Conservation (phyloP, 495 filamentous ascomycete genomes). For the Tuber calosporum region DNA sequence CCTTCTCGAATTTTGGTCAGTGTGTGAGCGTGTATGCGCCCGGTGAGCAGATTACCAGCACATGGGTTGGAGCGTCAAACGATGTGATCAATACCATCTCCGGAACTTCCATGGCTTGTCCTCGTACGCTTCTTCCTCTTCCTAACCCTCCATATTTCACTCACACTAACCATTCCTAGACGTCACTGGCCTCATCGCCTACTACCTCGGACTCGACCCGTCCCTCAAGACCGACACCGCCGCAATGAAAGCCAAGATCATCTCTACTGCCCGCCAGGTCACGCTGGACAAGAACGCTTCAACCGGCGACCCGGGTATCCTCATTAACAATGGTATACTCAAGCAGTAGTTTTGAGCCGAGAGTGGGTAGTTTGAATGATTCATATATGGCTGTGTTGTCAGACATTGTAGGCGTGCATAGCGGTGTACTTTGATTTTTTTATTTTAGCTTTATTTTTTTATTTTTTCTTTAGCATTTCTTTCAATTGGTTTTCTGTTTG, state of each 20-base stretch:
- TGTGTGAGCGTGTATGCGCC: constrained; percentile 54
- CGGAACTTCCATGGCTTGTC: constrained; percentile 54
- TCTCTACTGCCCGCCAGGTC: constrained; percentile 14
- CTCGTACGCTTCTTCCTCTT: constrained; percentile 40
- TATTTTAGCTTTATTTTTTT: not conserved
- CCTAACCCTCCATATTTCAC: not conserved
- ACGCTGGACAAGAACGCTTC: constrained; percentile 19
- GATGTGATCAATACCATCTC: constrained; percentile 49
- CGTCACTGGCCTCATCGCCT: constrained; percentile 51
- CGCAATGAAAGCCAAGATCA: constrained; percentile 45
- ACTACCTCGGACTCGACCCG: constrained; percentile 43
- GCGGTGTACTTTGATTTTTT: not conserved
- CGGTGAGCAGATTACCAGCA: constrained; percentile 47
- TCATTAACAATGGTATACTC: constrained; percentile 28
- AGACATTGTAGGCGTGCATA: not conserved
- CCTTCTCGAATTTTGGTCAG: constrained; percentile 57
- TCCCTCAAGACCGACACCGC: constrained; percentile 42
- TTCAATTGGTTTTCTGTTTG: not conserved
- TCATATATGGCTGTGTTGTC: not conserved
- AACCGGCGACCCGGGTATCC: constrained; percentile 23
- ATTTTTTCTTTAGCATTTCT: not conserved
- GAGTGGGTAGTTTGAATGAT: not conserved
- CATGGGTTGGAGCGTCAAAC: constrained; percentile 47
- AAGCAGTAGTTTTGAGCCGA: not conserved
- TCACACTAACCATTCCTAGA: constrained; percentile 23